Base-by-base conservation (phyloP, 148 eudicot species). In the Chenopodium album region DNA sequence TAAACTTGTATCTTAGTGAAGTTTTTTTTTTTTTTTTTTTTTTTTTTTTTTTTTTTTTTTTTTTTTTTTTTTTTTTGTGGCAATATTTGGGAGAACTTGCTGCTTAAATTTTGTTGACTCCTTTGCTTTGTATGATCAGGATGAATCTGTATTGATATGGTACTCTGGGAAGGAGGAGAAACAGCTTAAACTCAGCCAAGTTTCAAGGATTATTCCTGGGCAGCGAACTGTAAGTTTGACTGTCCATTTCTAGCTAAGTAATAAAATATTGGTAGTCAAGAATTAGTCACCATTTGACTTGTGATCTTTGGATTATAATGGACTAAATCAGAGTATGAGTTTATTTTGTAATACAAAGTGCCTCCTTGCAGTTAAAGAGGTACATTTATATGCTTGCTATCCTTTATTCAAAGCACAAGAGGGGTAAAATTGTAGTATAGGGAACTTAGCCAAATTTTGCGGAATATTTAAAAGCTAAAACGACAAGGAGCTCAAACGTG, bases 141-240 rank as follows among this genome's bases (percentile, higher is more conserved):
- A 94, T 83, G 98, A 94, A 78, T 82, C 98, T 71, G 69, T 81
- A 77, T 80, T 94, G 84, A 84, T 92, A 84, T 92, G 98, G 98
- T 89, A 88, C 82, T 84, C 86, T 79, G 95, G 92, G 34, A 94
- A 89, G 87, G 92, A 90, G 41, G 95, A 94, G 86, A 94, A 92
- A 77, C 92, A 89, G 69, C 91, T 92, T 82, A 93, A 91, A 76
- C 86, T 92, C 76, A 79, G 87, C 82, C 87, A 85, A 74, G 95
- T 94, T 84, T 87, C 92, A 44, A 90, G 84, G 91, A 92, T 94
- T 78, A 85, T 94, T 82, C 97, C 98, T 52, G 98, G 98, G 76
- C 98, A 92, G 79, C 87, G 94, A 79, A 92, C 98, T 86, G 97
- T 94, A 84, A 90, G 95, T 88, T 46, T 76, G 10, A n/a, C 69